Conservation (phyloP, 148 eudicot genomes). For the Vaccinium myrtillus region DNA sequence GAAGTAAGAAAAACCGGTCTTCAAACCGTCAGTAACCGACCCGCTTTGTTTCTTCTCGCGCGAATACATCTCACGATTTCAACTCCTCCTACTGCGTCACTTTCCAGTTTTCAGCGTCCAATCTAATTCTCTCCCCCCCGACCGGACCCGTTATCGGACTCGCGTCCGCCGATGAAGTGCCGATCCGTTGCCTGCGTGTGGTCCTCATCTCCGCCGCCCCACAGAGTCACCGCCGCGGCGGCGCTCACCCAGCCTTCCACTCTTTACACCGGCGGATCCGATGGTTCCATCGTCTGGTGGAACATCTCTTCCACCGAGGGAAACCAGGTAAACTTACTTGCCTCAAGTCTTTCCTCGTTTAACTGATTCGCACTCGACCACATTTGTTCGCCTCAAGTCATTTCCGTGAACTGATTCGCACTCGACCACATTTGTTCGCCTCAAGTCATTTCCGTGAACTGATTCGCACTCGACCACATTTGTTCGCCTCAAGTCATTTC, state of each 20-base stretch:
- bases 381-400: background rate
- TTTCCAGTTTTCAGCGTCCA: too few species aligned
- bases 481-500: slow-evolving; percentile 19
- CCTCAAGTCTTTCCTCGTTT: slow-evolving; percentile 15
- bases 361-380: background rate
- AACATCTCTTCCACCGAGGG: slow-evolving; percentile 38
- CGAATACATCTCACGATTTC: background rate
- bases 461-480: background rate
- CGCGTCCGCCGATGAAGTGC: slow-evolving; percentile 55
- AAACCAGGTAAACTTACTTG: slow-evolving; percentile 23
- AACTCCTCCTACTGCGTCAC: background rate
- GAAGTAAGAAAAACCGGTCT: too few species aligned
- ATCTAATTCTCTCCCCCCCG: background rate
- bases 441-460: slow-evolving; percentile 10
- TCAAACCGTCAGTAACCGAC: background rate
- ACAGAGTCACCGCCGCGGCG: slow-evolving; percentile 68
- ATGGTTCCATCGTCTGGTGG: slow-evolving; percentile 99
- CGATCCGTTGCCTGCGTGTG: slow-evolving; percentile 82
- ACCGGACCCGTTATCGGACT: background rate
- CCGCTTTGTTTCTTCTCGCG: background rate
- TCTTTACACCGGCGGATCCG: slow-evolving; percentile 92
- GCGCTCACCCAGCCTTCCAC: slow-evolving; percentile 53
- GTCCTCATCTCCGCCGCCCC: slow-evolving; percentile 79
- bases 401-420: background rate
- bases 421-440: background rate